Base-by-base conservation (phyloP, 2,329 filamentous ascomycete genomes). In the Botrytis sinoallii region DNA sequence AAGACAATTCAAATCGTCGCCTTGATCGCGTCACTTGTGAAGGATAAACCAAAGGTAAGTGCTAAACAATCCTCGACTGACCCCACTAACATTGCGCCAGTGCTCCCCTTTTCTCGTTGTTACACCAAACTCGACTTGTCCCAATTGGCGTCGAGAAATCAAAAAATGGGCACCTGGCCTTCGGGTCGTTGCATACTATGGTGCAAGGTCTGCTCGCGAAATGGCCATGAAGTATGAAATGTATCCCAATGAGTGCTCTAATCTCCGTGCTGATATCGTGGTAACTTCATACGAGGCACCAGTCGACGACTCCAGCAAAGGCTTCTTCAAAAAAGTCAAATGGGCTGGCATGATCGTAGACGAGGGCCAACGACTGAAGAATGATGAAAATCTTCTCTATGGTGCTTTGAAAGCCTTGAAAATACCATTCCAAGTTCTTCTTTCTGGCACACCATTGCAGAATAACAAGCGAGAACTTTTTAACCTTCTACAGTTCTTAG, bases 91-190 rank as follows among this genome's bases (percentile, higher is more conserved):
- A 38, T 12, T 32, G 25, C 22, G 1, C 12, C 25, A 88, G 80
- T 96, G 94, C 82, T 98, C 93, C 88, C 96, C 96, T 0, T 98
- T 98, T 80, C 86, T 99, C 25, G 87, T 98, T 4, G 94, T 98
- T 2, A 95, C 97, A 0, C 96, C 96, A 0, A 98, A 98, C 80
- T 91, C 95, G 0, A 99, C 96, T 0, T 97, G 94, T 81, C 90
- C 94, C n/a, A 99, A 99, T 81, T 99, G 96, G 95, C 92, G 95
- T 9, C 91, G 95, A 67, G 96, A 99, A 81, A 94, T 98, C 82
- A 97, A 97, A 84, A 91, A 93, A 77, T 99, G 95, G 95, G 91
- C 92, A 0, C 95, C 95, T 1, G 89, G 89, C 10, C 84, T 98
- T 52, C 90, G 94, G 60, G 94, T 97, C 10, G 94, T 98, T n/a